A percentile compares a stretch with the other conserved stretches of the same genome.
Conservation (phyloP, 257 asterid species). For the Solanum sejunctum region DNA sequence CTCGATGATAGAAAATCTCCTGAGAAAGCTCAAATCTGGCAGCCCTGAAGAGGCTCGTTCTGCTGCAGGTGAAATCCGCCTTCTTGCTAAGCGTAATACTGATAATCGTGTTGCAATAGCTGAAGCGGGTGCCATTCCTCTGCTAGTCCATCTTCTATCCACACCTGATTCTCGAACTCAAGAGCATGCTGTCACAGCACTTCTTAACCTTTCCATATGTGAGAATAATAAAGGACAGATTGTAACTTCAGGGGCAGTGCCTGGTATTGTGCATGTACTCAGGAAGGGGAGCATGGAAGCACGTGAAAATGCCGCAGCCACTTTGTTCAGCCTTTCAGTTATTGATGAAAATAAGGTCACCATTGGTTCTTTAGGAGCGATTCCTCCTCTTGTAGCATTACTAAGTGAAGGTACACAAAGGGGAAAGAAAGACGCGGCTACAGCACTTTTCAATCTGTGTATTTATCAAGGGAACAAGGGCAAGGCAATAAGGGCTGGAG, state of each 20-base stretch:
- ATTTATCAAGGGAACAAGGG: constrained; percentile 13
- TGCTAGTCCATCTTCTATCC: neutral
- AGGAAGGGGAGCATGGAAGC: constrained; percentile 6
- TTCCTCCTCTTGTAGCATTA: constrained; percentile 7
- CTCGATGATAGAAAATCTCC: neutral
- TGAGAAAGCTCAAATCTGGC: constrained; percentile 1
- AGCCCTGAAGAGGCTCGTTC: neutral
- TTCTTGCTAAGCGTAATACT: neutral
- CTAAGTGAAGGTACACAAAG: constrained; percentile 6
- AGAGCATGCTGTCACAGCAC: constrained; percentile 7
- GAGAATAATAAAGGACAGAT: constrained; percentile 6
- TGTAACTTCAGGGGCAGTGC: constrained; percentile 2
- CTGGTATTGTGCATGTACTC: constrained; percentile 7
- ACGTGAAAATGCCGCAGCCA: constrained; percentile 15
- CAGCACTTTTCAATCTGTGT: constrained; percentile 16
- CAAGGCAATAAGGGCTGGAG: constrained; percentile 18
- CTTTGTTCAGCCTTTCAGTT: constrained; percentile 11
- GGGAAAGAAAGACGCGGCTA: constrained; percentile 19
- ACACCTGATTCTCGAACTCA: constrained; percentile 1
- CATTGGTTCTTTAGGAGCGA: constrained; percentile 8
- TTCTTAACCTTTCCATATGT: constrained; percentile 12
- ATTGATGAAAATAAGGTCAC: constrained; percentile 7
- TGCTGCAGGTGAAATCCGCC: constrained; percentile 10
- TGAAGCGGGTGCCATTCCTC: constrained; percentile 7
- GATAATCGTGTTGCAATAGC: constrained; percentile 2